Percentiles rank a stretch among this genome's conserved stretches.
Conservation (phyloP, 192 early-diverging fungal genomes). For the Coemansia sp. region DNA sequence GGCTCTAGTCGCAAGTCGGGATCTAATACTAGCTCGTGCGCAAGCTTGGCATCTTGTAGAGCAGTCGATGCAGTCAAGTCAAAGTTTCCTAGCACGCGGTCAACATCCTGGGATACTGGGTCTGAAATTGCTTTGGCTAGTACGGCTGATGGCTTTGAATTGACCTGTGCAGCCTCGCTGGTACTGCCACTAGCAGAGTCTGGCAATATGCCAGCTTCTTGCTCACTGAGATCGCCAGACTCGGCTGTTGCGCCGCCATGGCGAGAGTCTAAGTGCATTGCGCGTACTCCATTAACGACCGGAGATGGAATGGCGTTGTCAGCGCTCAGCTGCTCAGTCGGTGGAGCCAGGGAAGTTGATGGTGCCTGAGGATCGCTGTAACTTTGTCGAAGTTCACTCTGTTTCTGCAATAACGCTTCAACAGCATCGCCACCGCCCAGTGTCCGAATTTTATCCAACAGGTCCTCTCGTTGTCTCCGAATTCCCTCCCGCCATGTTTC, state of each 20-base stretch:
- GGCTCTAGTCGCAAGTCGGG: conserved; percentile 34
- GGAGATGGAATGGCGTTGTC: background rate
- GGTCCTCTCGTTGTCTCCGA: conserved; percentile 23
- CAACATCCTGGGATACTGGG: conserved; percentile 25
- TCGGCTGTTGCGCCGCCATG: background rate
- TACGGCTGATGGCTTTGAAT: background rate
- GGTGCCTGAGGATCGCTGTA: conserved; percentile 35
- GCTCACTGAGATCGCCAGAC: background rate
- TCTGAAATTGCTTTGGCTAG: conserved; percentile 37
- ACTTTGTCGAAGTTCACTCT: conserved; percentile 24
- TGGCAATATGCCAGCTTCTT: background rate
- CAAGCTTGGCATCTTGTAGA: conserved; percentile 36
- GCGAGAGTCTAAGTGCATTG: background rate
- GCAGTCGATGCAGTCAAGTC: conserved; percentile 35
- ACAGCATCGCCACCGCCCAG: conserved; percentile 34
- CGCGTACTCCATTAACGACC: conserved; percentile 2
- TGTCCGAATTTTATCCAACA: conserved; percentile 27
- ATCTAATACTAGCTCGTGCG: conserved; percentile 45
- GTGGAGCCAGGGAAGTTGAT: conserved; percentile 26
- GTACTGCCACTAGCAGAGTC: background rate
- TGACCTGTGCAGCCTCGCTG: background rate
- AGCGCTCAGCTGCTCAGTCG: background rate
- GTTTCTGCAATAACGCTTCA: conserved; percentile 20
- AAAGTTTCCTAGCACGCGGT: conserved; percentile 33
- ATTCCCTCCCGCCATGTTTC: conserved; percentile 41